phyloP scores from a whole-genome alignment of 208 protist species.

The Lotmaria passim region DNA sequence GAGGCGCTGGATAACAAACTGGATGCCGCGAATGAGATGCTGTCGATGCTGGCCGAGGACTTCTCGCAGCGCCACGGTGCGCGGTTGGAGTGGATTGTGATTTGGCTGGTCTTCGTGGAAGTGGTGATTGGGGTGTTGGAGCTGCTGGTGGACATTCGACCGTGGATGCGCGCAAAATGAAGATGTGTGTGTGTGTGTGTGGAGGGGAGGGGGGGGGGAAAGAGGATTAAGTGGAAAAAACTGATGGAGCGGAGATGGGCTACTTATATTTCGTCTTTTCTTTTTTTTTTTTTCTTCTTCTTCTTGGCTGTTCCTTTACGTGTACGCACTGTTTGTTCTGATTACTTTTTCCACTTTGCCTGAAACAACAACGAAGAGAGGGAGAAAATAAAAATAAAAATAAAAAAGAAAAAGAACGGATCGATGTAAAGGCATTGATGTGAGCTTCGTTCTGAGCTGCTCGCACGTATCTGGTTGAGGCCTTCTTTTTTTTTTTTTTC shows the following conservation, averaged over 20 bases:
- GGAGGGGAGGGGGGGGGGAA: not conserved
- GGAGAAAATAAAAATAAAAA: too few species aligned
- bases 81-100: slow-evolving; percentile 86
- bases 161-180: slow-evolving; percentile 44
- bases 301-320: too few species aligned
- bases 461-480: too few species aligned
- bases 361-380: too few species aligned
- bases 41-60: slow-evolving; percentile 80
- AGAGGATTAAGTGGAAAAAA: not conserved
- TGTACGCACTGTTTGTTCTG: too few species aligned
- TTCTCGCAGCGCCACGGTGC: slow-evolving; percentile 78
- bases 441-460: too few species aligned
- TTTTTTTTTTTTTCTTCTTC: not conserved
- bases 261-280: not conserved
- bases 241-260: not conserved
- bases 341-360: too few species aligned
- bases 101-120: slow-evolving; percentile 83
- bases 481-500: not conserved
- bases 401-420: too few species aligned
- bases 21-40: slow-evolving; percentile 77
- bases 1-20: slow-evolving; percentile 81
- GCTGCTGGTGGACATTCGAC: slow-evolving; percentile 61
- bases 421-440: too few species aligned
- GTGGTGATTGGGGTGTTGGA: slow-evolving; percentile 82
- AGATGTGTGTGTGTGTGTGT: too few species aligned